Evolutionary conservation across 306 rosid species (phyloP).

Genomic region (Quercus gilva): DNA sequence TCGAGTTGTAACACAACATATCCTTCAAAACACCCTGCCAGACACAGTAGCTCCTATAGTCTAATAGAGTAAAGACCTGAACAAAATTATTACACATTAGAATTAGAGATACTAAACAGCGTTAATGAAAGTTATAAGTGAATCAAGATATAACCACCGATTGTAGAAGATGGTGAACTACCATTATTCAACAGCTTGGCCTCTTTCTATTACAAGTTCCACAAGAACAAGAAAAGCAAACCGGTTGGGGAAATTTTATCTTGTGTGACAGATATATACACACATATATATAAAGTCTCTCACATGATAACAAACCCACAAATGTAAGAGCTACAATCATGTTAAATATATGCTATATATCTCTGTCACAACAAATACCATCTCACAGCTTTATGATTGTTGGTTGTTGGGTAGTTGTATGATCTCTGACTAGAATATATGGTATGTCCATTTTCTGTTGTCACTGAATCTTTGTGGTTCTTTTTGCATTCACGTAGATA

Average conservation of each 20-base stretch:
- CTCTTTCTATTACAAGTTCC: slow-evolving; percentile 93
- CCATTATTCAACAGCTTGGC: slow-evolving; percentile 86
- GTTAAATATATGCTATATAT: too few relatives aligned
- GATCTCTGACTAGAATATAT: slow-evolving; percentile 28
- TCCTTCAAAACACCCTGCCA: background rate
- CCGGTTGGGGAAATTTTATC: slow-evolving; percentile 24
- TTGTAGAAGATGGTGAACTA: slow-evolving; percentile 66
- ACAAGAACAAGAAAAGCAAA: slow-evolving; percentile 89
- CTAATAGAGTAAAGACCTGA: too few relatives aligned
- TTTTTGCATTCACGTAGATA: slow-evolving; percentile 46
- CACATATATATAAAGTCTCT: too few relatives aligned
- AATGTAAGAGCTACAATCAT: too few relatives aligned
- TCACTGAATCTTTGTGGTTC: slow-evolving; percentile 15
- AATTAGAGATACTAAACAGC: slow-evolving; percentile 12
- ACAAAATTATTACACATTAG: too few relatives aligned
- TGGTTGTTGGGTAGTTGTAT: background rate
- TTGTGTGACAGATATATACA: too few relatives aligned
- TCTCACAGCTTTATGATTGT: slow-evolving; percentile 44
- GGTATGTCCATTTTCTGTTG: slow-evolving; percentile 32
- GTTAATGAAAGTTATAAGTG: slow-evolving; percentile 18
- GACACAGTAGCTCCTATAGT: too few relatives aligned
- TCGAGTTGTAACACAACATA: background rate
- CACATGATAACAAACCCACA: too few relatives aligned
- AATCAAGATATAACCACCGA: slow-evolving; percentile 62
- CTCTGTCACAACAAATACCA: too few relatives aligned